A percentile compares a stretch with the other conserved stretches of the same genome.
These are phyloP conservation scores for Botryotinia globosa DNA, from an alignment of 2,329 filamentous ascomycete species.

Conservation along the genomic window DNA sequence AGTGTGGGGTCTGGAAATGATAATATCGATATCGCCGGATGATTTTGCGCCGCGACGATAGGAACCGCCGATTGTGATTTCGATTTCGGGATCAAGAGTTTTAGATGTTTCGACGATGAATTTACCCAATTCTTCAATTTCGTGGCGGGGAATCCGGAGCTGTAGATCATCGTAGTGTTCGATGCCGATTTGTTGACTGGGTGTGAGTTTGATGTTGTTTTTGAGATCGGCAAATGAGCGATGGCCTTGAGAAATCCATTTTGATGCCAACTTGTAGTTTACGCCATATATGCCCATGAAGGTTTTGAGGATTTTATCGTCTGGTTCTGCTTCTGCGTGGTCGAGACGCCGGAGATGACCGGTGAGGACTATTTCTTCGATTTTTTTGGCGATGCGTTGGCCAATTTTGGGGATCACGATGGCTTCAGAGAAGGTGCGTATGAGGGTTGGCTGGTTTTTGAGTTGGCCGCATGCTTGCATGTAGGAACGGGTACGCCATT, in stretches of 20 bases:
- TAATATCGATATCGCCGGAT: constrained; percentile 80
- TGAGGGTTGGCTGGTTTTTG: constrained; percentile 59
- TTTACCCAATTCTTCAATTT: constrained; percentile 68
- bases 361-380: constrained; percentile 82
- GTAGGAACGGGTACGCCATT: constrained; percentile 74
- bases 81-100: constrained; percentile 59
- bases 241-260: constrained; percentile 74
- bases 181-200: constrained; percentile 71
- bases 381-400: constrained; percentile 71
- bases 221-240: constrained; percentile 70
- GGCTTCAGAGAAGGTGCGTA: constrained; percentile 70
- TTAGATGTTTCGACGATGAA: constrained; percentile 60
- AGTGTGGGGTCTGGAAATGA: constrained; percentile 69
- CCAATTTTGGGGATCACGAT: constrained; percentile 67
- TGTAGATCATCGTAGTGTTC: constrained; percentile 79
- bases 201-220: constrained; percentile 58
- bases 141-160: constrained; percentile 70
- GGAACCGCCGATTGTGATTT: constrained; percentile 76
- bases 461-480: constrained; percentile 74
- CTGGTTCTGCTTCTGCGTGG: constrained; percentile 63
- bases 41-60: constrained; percentile 74
- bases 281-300: constrained; percentile 82
- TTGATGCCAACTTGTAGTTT: constrained; percentile 65
- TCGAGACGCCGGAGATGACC: constrained; percentile 70
- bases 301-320: constrained; percentile 60